These are phyloP conservation scores for Solanum ossicruentum DNA, from an alignment of 257 asterid genomes.

Conservation along the genomic window DNA sequence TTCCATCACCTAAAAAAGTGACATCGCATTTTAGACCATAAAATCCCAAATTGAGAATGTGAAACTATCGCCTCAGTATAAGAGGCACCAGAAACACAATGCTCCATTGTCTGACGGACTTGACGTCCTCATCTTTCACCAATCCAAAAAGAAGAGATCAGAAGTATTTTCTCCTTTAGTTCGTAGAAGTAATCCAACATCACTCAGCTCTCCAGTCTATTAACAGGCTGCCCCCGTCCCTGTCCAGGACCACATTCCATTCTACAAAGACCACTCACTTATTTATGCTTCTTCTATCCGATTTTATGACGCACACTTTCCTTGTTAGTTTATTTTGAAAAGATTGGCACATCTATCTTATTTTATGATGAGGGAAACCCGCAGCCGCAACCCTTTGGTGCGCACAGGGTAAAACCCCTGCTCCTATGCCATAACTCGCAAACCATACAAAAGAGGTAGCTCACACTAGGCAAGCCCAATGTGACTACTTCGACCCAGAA, in stretches of 20 bases:
- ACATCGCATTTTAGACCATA: background rate
- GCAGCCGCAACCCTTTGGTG: too few species aligned
- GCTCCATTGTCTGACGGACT: background rate
- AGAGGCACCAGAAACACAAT: background rate
- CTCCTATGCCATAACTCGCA: too few species aligned
- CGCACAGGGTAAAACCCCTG: too few species aligned
- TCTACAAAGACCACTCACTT: background rate
- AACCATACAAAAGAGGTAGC: too few species aligned
- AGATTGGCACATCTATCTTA: background rate
- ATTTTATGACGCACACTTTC: background rate
- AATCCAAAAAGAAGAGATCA: background rate
- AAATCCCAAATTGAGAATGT: background rate
- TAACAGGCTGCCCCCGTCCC: background rate
- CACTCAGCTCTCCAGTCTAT: background rate
- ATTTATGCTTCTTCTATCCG: background rate
- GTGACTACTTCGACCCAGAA: too few species aligned
- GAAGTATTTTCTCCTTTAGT: background rate
- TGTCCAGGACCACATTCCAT: background rate
- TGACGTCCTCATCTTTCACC: background rate
- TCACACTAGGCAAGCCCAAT: too few species aligned
- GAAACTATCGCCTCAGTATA: background rate
- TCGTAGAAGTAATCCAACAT: background rate
- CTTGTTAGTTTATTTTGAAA: background rate
- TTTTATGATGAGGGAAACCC: background rate
- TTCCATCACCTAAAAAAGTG: background rate